Evolutionary conservation across 106 monocot genomes (phyloP).

Genomic region (Phalaenopsis equestris): DNA sequence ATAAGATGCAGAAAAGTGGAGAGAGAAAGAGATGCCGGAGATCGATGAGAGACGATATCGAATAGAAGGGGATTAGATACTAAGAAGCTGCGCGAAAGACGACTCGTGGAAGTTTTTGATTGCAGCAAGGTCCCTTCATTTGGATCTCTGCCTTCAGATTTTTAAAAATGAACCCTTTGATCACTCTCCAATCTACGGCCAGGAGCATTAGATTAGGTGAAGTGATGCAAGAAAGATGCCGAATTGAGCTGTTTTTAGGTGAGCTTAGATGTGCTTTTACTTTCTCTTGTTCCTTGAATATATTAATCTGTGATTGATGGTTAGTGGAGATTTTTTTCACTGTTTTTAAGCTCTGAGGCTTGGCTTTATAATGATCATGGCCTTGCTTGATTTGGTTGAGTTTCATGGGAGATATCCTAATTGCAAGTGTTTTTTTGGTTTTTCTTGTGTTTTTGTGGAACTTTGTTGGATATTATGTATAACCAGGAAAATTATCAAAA

Average conservation of each 20-base stretch:
- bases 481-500: too few species aligned
- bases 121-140: conserved; percentile 4
- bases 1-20: neutral
- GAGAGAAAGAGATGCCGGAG: neutral
- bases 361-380: conserved; percentile 24
- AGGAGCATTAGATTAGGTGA: neutral
- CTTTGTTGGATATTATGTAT: conserved; percentile 13
- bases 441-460: conserved; percentile 13
- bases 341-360: conserved; percentile 9
- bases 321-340: neutral
- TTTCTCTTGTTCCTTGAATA: conserved; percentile 16
- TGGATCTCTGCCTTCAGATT: conserved; percentile 18
- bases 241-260: conserved; percentile 4
- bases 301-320: conserved; percentile 12
- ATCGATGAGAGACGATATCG: neutral
- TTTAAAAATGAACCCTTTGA: conserved; percentile 42
- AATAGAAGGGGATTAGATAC: conserved; percentile 19
- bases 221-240: neutral
- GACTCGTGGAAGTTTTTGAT: conserved; percentile 15
- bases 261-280: conserved; percentile 33
- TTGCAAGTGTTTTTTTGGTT: conserved; percentile 9
- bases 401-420: conserved; percentile 12
- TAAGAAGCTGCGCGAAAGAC: neutral
- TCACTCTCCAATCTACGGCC: conserved; percentile 23
- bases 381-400: conserved; percentile 5